Conservation (phyloP, 306 rosid species). For the Rosa chinensis region DNA sequence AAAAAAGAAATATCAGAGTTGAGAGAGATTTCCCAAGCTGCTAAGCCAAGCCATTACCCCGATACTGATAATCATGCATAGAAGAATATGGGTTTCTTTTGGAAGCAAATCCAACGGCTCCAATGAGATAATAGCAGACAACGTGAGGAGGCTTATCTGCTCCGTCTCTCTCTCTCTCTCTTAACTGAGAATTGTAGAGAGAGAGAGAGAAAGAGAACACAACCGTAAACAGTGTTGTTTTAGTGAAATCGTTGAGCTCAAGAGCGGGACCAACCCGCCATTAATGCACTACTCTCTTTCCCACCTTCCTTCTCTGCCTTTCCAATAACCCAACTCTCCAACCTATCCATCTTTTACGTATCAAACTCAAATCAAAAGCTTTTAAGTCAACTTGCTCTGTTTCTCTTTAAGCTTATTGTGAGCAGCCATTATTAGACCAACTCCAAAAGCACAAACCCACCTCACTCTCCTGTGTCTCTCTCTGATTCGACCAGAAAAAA, state of each 20-base stretch:
- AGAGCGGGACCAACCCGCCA: constrained; percentile 36
- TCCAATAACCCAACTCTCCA: background rate
- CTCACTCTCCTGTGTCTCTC: background rate
- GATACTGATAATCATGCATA: background rate
- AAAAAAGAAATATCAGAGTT: too few relatives aligned
- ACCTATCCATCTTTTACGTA: constrained; percentile 9
- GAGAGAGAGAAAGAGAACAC: background rate
- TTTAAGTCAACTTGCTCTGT: constrained; percentile 32
- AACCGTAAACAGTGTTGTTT: background rate
- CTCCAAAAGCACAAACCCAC: constrained; percentile 14
- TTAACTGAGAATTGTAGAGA: constrained; percentile 2
- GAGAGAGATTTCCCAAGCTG: background rate
- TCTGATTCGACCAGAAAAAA: constrained; percentile 2
- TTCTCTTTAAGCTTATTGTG: constrained; percentile 20
- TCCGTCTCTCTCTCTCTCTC: background rate
- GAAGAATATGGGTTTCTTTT: background rate
- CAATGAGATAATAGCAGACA: background rate
- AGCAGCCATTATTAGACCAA: constrained; percentile 10
- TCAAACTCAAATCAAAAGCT: constrained; percentile 20
- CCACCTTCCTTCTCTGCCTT: constrained; percentile 30
- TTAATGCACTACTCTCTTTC: constrained; percentile 21
- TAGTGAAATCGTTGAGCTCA: constrained; percentile 13
- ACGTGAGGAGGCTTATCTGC: constrained; percentile 11
- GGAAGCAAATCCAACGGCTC: constrained; percentile 26
- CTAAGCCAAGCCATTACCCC: constrained; percentile 20